A percentile compares a stretch with the other conserved stretches of the same genome.
phyloP scores from a whole-genome alignment of 2,329 filamentous ascomycete genomes.

The Cercospora sesami region DNA sequence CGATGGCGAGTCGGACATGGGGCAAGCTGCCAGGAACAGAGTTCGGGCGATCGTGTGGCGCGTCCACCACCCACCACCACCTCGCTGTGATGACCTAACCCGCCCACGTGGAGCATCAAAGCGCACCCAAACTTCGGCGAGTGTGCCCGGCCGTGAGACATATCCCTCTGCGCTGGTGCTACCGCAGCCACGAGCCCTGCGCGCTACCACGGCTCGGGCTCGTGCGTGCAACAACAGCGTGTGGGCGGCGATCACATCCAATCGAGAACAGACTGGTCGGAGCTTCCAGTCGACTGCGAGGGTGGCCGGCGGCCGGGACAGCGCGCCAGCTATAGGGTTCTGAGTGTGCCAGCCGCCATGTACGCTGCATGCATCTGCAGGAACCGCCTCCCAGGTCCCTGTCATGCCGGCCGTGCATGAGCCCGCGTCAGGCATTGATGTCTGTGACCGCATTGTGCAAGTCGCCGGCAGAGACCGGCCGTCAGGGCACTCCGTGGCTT shows the following conservation, averaged over 20 bases:
- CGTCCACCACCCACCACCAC: conserved; percentile 3
- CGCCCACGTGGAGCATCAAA: conserved; percentile 23
- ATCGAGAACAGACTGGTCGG: neutral
- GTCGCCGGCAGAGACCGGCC: conserved; percentile 24
- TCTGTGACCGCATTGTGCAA: conserved; percentile 28
- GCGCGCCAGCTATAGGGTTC: conserved; percentile 16
- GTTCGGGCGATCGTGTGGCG: conserved; percentile 19
- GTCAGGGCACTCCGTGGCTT: conserved; percentile 24
- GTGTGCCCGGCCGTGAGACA: neutral
- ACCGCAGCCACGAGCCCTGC: neutral
- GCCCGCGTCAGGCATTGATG: conserved; percentile 27
- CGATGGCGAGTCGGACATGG: conserved; percentile 19
- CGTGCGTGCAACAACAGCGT: neutral
- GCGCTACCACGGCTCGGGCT: neutral
- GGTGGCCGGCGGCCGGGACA: neutral
- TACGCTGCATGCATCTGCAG: conserved; percentile 24
- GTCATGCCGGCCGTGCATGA: conserved; percentile 24
- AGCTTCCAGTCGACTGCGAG: neutral
- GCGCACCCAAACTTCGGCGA: conserved; percentile 14
- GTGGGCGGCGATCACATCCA: neutral
- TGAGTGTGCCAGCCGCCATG: conserved; percentile 25
- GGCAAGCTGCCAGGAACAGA: conserved; percentile 19
- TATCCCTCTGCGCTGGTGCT: neutral
- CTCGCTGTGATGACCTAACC: conserved; percentile 2
- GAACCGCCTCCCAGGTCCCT: conserved; percentile 25